These are phyloP conservation scores for Quercus bicolor DNA, from an alignment of 306 rosid species.

Conservation along the genomic window DNA sequence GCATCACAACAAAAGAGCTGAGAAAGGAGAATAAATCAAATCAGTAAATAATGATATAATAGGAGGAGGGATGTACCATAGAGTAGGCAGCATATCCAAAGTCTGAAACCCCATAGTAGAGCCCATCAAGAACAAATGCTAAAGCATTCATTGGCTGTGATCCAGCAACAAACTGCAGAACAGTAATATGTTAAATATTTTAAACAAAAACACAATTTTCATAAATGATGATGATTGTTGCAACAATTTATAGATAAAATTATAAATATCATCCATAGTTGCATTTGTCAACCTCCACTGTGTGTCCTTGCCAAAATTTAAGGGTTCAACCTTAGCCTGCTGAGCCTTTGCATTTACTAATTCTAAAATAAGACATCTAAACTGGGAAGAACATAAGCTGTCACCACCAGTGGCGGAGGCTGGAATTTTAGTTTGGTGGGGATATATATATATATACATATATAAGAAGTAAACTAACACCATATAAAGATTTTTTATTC, in stretches of 20 bases:
- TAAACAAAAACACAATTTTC: neutral
- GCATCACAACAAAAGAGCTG: constrained; percentile 18
- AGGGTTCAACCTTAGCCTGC: neutral
- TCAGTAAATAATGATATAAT: neutral
- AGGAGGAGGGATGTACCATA: constrained; percentile 49
- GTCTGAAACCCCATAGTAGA: constrained; percentile 94
- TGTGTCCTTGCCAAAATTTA: neutral
- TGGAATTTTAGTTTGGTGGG: too few relatives aligned
- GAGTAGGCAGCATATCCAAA: constrained; percentile 89
- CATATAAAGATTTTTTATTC: too few relatives aligned
- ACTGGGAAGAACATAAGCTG: neutral
- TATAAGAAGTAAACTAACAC: too few relatives aligned
- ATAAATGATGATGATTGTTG: neutral
- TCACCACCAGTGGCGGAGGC: neutral
- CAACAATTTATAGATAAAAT: neutral
- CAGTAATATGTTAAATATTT: constrained; percentile 23
- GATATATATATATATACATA: too few relatives aligned
- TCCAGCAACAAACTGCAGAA: constrained; percentile 82
- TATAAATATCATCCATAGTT: neutral
- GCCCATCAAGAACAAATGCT: constrained; percentile 92
- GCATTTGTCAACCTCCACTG: neutral
- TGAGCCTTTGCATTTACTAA: neutral
- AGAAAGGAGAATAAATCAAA: constrained; percentile 8
- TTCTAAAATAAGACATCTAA: neutral
- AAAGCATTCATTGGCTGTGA: constrained; percentile 92